These are phyloP conservation scores for Ophiostoma quercus DNA, from an alignment of 2,329 filamentous ascomycete genomes.

Conservation along the genomic window DNA sequence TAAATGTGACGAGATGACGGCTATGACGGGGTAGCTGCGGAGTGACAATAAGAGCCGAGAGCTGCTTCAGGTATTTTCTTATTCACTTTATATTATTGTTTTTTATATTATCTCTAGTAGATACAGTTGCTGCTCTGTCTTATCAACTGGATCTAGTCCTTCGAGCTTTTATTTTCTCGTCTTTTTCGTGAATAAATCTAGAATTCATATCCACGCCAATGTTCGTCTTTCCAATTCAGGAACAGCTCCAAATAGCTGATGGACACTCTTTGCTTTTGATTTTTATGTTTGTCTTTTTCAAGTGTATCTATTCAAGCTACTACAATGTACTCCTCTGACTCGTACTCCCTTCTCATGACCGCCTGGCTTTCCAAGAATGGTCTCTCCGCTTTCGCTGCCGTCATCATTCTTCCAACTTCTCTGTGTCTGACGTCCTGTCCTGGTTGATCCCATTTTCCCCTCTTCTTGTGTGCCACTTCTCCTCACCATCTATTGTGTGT, in stretches of 20 bases:
- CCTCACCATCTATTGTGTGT: not conserved
- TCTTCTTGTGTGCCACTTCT: not conserved
- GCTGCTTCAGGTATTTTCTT: not conserved
- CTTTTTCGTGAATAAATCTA: not conserved
- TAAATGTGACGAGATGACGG: not conserved
- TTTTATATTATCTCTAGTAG: not conserved
- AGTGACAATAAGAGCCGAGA: not conserved
- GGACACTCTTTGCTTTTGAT: not conserved
- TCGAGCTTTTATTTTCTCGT: not conserved
- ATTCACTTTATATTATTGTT: not conserved
- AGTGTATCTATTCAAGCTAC: not conserved
- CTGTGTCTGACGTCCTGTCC: not conserved
- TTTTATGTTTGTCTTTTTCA: not conserved
- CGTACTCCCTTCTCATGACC: not conserved
- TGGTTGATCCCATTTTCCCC: conserved; percentile 1
- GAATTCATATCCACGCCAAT: not conserved
- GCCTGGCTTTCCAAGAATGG: not conserved
- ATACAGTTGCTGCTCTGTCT: not conserved
- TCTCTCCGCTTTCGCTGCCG: conserved; percentile 11
- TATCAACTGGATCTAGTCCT: not conserved
- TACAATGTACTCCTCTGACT: not conserved
- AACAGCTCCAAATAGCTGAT: not conserved
- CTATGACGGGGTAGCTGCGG: not conserved
- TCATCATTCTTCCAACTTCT: not conserved
- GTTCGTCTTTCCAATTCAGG: conserved; percentile 2